These are phyloP conservation scores for Xylaria castorea DNA, from an alignment of 495 filamentous ascomycete genomes.

Conservation along the genomic window DNA sequence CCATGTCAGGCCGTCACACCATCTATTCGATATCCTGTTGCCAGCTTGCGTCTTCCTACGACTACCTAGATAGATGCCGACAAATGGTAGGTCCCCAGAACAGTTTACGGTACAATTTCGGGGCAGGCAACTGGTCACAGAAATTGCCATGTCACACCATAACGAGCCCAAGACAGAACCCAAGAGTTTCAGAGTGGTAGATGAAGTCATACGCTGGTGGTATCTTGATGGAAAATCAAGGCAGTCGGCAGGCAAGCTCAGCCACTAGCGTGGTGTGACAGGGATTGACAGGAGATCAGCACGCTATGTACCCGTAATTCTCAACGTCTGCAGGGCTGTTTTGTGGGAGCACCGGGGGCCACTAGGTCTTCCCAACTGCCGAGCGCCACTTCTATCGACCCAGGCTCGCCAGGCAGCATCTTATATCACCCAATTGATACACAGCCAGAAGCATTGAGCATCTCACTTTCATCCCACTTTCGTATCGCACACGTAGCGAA, in stretches of 20 bases:
- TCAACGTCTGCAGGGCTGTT: background rate
- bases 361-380: constrained; percentile 10
- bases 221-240: constrained; percentile 14
- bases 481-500: background rate
- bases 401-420: background rate
- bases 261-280: constrained; percentile 7
- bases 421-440: constrained; percentile 8
- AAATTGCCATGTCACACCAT: background rate
- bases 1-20: background rate
- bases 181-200: background rate
- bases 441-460: background rate
- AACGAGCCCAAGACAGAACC: background rate
- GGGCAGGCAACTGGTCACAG: background rate
- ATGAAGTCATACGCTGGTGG: constrained; percentile 15
- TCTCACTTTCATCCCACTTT: background rate
- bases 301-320: constrained; percentile 5
- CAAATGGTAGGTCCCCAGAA: no score
- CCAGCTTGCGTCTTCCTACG: no score
- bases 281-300: background rate
- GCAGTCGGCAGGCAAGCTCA: constrained; percentile 20
- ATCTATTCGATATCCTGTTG: background rate
- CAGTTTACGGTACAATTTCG: background rate
- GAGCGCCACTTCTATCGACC: background rate
- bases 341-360: background rate
- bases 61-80: no score